Evolutionary conservation across 2,329 filamentous ascomycete genomes (phyloP), one percentile per base, ranked within the genome.

Genomic region (Phialemonium atrogriseum): DNA sequence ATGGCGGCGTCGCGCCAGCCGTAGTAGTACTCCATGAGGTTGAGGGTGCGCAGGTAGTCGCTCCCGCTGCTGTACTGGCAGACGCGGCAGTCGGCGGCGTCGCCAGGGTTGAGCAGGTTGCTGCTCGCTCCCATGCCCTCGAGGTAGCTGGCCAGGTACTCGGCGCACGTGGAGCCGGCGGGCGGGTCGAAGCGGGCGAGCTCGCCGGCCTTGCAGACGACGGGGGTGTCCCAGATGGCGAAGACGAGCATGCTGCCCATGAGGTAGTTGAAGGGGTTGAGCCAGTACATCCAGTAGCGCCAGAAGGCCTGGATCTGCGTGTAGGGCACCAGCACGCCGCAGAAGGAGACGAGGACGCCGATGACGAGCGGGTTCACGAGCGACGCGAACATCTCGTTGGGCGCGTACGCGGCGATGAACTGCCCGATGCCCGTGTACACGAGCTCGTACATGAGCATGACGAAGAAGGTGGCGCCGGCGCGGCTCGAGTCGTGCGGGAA

Each of bases 281-380:
- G 46, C 32, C 60, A 76, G 54, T 77, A 77, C 5, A 80, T 68
- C 75, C 76, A 82, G 41, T 68, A 69, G 15, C 62, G 59, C 82
- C 82, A 87, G 54, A 86, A 86, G 1, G 53, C 44, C 7, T 75
- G 70, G 14, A 87, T 65, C 16, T 68, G 65, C 0, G 46, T 45
- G 40, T 79, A 84, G 0, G 81, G 80, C 0, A 86, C 81, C 5
- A 85, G 62, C 2, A 87, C 79, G 39, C 83, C 83, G 44, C 80
- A 86, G 60, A 88, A 87, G 2, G 70, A 72, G 7, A 84, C 66
- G 3, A 85, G 60, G 24, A 75, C 51, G 47, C 67, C 63, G 34
- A 78, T 55, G 9, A 77, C 32, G 1, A 78, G 47, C 0, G 72
- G 72, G 40, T 77, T 77, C 38, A 66, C 63, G 5, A 78, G 59